phyloP scores from a whole-genome alignment of 371 early-diverging fungal genomes.

The Syncephalastrum sp. region DNA sequence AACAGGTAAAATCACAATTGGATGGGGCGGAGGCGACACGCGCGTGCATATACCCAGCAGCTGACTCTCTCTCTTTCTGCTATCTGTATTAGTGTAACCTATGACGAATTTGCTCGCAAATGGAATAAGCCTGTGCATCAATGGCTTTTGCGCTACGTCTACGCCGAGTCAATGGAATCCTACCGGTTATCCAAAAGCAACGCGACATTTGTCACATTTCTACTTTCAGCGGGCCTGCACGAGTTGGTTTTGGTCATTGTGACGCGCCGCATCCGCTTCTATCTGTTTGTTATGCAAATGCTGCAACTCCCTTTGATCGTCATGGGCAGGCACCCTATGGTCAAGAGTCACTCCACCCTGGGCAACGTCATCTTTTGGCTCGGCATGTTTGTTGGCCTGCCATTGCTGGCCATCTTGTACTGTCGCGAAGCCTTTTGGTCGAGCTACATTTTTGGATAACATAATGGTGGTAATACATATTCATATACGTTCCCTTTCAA shows the following conservation, averaged over 20 bases:
- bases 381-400: conserved; percentile 78
- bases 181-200: conserved; percentile 72
- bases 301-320: conserved; percentile 90
- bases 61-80: neutral
- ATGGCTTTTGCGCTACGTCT: conserved; percentile 93
- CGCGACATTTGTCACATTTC: conserved; percentile 83
- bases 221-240: conserved; percentile 85
- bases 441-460: conserved; percentile 9
- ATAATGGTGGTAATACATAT: too few relatives aligned
- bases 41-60: neutral
- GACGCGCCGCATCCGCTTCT: conserved; percentile 71
- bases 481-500: too few relatives aligned
- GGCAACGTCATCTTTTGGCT: conserved; percentile 91
- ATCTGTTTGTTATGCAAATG: conserved; percentile 89
- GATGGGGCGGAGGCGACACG: too few relatives aligned
- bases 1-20: conserved; percentile 55
- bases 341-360: conserved; percentile 61
- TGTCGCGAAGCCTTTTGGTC: conserved; percentile 56
- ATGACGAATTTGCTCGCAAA: conserved; percentile 94
- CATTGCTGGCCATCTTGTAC: conserved; percentile 77
- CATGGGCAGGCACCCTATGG: conserved; percentile 56
- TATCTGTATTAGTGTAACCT: conserved; percentile 54
- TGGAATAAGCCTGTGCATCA: conserved; percentile 99
- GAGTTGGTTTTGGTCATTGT: conserved; percentile 86
- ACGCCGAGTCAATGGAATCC: conserved; percentile 76